A percentile compares a stretch with the other conserved stretches of the same genome.
These are phyloP conservation scores for Pseudogymnoascus sp. DNA, from an alignment of 2,329 filamentous ascomycete genomes.

Conservation along the genomic window DNA sequence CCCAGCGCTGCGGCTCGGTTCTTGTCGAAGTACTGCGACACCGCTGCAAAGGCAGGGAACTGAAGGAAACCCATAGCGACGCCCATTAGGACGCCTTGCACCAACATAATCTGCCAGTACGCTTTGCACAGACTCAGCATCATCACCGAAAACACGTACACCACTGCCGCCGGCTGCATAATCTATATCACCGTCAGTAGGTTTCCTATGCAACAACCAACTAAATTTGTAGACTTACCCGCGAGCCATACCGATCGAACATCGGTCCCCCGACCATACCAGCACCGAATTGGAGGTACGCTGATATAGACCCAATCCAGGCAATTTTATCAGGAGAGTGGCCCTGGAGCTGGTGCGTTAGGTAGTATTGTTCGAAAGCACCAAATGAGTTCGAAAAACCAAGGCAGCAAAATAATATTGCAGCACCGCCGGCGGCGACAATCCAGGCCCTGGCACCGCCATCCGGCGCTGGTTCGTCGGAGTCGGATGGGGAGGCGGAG, in stretches of 20 bases:
- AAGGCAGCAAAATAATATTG: conserved; percentile 13
- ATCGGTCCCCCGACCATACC: conserved; percentile 54
- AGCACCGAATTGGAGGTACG: conserved; percentile 41
- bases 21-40: conserved; percentile 39
- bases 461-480: conserved; percentile 27
- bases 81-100: conserved; percentile 38
- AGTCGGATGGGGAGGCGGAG: conserved; percentile 30
- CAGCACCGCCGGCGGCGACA: conserved; percentile 9
- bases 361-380: conserved; percentile 50
- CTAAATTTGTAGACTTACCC: conserved; percentile 28
- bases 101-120: conserved; percentile 45
- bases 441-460: conserved; percentile 15
- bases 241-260: conserved; percentile 55
- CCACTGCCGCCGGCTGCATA: conserved; percentile 32
- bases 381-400: conserved; percentile 41
- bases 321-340: conserved; percentile 46
- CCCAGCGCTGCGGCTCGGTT: conserved; percentile 39
- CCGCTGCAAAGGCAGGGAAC: conserved; percentile 35
- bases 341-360: conserved; percentile 37
- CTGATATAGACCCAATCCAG: conserved; percentile 50
- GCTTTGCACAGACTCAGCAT: conserved; percentile 49
- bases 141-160: conserved; percentile 54
- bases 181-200: conserved; percentile 22
- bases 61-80: conserved; percentile 34
- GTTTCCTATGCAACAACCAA: conserved; percentile 24